These are phyloP conservation scores for Parastagonospora nodorum DNA, from an alignment of 2,329 filamentous ascomycete genomes.

Conservation along the genomic window DNA sequence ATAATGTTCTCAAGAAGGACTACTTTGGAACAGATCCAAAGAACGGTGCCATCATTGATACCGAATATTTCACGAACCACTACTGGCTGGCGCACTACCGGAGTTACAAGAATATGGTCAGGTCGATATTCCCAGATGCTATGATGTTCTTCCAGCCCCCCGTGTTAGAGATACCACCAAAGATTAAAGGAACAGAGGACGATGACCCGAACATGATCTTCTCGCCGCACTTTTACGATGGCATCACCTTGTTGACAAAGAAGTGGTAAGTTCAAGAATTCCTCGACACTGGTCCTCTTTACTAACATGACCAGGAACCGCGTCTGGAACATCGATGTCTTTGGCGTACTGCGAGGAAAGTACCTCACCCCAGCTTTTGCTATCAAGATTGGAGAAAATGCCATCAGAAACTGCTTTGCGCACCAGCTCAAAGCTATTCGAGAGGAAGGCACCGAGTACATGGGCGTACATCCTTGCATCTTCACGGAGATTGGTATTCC, in stretches of 20 bases:
- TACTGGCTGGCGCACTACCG: conserved; percentile 91
- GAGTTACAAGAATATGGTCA: conserved; percentile 74
- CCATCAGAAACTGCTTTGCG: conserved; percentile 89
- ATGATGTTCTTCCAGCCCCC: conserved; percentile 92
- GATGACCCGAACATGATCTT: conserved; percentile 92
- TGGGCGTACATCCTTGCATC: conserved; percentile 85
- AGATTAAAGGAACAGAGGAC: conserved; percentile 83
- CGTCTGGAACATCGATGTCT: conserved; percentile 94
- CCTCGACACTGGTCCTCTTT: too few relatives aligned
- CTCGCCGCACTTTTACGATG: conserved; percentile 95
- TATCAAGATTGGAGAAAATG: conserved; percentile 88
- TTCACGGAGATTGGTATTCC: conserved; percentile 97
- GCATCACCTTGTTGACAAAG: conserved; percentile 94
- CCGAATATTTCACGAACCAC: conserved; percentile 84
- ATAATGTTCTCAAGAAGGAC: conserved; percentile 78
- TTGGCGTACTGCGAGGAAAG: conserved; percentile 85
- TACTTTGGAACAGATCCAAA: conserved; percentile 83
- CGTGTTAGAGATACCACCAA: conserved; percentile 87
- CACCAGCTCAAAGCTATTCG: conserved; percentile 84
- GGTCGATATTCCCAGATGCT: conserved; percentile 74
- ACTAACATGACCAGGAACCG: conserved; percentile 66
- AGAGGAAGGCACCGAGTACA: conserved; percentile 84
- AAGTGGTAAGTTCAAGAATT: conserved; percentile 67
- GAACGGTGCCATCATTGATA: conserved; percentile 75
- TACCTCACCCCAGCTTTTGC: conserved; percentile 90